Conservation (phyloP, 768 basidiomycete species). For the Serpula lacrymans region DNA sequence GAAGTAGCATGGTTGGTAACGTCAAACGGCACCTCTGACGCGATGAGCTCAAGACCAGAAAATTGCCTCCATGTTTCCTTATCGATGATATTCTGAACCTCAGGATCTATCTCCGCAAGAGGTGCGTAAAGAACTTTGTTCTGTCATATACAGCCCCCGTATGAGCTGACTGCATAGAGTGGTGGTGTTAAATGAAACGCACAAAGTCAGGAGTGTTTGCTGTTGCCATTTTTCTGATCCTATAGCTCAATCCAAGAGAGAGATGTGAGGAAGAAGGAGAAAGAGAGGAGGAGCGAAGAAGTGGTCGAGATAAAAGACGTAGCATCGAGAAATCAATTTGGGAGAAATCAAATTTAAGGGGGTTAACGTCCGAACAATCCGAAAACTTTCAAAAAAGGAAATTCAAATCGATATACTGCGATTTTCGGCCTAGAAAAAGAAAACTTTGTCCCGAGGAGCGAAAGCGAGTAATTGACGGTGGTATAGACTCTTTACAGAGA, state of each 20-base stretch:
- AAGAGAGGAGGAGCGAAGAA: slow-evolving; percentile 27
- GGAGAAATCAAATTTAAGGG: no score
- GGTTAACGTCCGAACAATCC: no score
- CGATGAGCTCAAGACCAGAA: slow-evolving; percentile 96
- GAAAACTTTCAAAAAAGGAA: no score
- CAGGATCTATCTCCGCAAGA: slow-evolving; percentile 89
- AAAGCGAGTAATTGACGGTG: no score
- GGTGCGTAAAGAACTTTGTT: slow-evolving; percentile 90
- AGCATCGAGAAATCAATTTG: slow-evolving; percentile 28
- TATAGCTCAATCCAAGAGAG: slow-evolving; percentile 8
- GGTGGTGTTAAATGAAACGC: slow-evolving; percentile 21
- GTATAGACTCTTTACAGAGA: no score
- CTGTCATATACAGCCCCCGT: slow-evolving; percentile 37
- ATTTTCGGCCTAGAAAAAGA: no score
- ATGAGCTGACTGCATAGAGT: not conserved
- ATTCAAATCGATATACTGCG: no score
- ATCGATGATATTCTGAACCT: slow-evolving; percentile 96
- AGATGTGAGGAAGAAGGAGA: slow-evolving; percentile 21
- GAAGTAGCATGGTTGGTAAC: no score
- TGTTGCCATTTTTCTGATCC: slow-evolving; percentile 55
- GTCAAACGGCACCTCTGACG: slow-evolving; percentile 82
- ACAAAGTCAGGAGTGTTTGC: slow-evolving; percentile 60
- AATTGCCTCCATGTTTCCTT: slow-evolving; percentile 99
- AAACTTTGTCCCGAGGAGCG: no score
- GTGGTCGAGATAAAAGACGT: slow-evolving; percentile 19